These are phyloP conservation scores for Stephanodiscus minutulus DNA, from an alignment of 108 stramenopile genomes.

Conservation along the genomic window DNA sequence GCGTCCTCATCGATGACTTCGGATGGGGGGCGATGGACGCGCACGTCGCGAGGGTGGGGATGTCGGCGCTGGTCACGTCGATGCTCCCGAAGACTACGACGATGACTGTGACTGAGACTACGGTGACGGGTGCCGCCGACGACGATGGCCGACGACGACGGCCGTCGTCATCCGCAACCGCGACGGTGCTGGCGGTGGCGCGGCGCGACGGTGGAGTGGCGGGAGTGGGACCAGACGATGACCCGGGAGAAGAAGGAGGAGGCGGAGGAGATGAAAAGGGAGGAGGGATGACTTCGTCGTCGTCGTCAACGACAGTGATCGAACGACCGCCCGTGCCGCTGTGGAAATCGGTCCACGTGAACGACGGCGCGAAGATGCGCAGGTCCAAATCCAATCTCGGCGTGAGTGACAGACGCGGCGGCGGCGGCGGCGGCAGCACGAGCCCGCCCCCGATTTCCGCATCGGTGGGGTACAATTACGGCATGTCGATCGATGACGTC, in stretches of 20 bases:
- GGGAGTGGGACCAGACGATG: too few species aligned
- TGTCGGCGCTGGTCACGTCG: constrained; percentile 16
- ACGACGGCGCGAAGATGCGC: constrained; percentile 60
- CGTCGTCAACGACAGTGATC: not conserved
- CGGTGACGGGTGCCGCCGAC: not conserved
- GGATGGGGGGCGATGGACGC: constrained; percentile 38
- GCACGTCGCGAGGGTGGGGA: constrained; percentile 43
- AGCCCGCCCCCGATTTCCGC: not conserved
- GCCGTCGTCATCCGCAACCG: too few species aligned
- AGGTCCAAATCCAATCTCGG: constrained; percentile 9
- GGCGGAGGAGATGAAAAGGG: not conserved
- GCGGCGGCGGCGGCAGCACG: constrained; percentile 3
- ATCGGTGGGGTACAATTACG: constrained; percentile 59
- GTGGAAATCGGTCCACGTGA: constrained; percentile 62
- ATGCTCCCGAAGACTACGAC: too few species aligned
- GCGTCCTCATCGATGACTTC: constrained; percentile 37
- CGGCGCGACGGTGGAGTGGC: too few species aligned
- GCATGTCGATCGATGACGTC: constrained; percentile 32
- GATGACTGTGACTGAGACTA: too few species aligned
- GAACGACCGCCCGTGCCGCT: not conserved
- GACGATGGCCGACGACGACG: not conserved
- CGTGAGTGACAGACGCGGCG: not conserved
- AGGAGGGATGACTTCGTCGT: too few species aligned
- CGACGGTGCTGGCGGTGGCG: too few species aligned
- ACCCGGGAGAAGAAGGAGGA: not conserved